These are phyloP conservation scores for Phytopythium helicoides DNA, from an alignment of 352 stramenopile species.

Conservation along the genomic window DNA sequence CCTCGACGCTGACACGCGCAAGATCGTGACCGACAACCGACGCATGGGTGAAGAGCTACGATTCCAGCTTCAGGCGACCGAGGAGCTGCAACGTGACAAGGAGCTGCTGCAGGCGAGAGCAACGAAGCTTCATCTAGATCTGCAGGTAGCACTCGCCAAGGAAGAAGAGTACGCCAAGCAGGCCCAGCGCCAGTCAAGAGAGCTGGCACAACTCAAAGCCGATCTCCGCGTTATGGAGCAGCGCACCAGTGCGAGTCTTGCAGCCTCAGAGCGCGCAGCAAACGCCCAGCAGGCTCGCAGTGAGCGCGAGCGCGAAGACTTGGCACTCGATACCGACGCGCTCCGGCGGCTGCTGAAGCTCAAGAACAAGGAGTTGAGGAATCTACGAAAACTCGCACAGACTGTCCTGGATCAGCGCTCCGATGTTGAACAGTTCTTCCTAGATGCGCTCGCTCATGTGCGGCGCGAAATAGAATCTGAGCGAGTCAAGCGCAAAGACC, in stretches of 20 bases:
- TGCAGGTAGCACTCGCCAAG: slow-evolving; percentile 79
- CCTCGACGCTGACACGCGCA: slow-evolving; percentile 88
- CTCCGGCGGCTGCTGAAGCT: slow-evolving; percentile 84
- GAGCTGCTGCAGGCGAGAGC: slow-evolving; percentile 53
- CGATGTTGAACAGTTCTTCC: slow-evolving; percentile 91
- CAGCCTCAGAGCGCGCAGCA: slow-evolving; percentile 70
- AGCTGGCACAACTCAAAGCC: slow-evolving; percentile 68
- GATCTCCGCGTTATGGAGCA: slow-evolving; percentile 78
- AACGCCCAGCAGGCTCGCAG: slow-evolving; percentile 40
- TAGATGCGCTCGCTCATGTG: slow-evolving; percentile 90
- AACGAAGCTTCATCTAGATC: slow-evolving; percentile 64
- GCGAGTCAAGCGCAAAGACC: slow-evolving; percentile 39
- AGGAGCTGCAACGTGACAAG: slow-evolving; percentile 87
- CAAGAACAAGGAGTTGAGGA: slow-evolving; percentile 93
- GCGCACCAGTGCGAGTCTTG: slow-evolving; percentile 60
- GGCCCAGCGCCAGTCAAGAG: slow-evolving; percentile 66
- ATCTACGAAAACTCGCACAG: slow-evolving; percentile 85
- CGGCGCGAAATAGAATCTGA: slow-evolving; percentile 71
- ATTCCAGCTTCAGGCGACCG: slow-evolving; percentile 90
- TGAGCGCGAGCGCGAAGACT: slow-evolving; percentile 75
- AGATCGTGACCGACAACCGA: slow-evolving; percentile 92
- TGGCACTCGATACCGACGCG: slow-evolving; percentile 82
- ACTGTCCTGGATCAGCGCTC: slow-evolving; percentile 91
- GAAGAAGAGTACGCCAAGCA: slow-evolving; percentile 87
- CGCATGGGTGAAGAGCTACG: slow-evolving; percentile 91